These are phyloP conservation scores for Papiliotrema flavescens DNA, from an alignment of 1,284 basidiomycete genomes.

Conservation along the genomic window DNA sequence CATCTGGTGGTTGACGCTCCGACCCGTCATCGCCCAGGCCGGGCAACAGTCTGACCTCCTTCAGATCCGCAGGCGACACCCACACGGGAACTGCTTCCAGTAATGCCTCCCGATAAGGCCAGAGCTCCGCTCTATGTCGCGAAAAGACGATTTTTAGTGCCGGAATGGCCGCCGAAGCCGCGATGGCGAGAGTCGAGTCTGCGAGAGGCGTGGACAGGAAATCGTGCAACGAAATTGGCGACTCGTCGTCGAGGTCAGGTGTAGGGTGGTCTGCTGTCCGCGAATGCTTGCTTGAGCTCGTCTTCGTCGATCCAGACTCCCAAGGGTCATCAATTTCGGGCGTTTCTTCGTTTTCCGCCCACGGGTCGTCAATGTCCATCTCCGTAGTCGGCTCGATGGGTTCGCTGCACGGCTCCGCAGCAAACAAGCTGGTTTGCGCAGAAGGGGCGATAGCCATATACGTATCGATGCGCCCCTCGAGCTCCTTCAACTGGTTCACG, in stretches of 20 bases:
- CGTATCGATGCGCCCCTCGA: not conserved
- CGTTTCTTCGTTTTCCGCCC: conserved; percentile 51
- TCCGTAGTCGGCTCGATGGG: not conserved
- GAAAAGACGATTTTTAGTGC: conserved; percentile 60
- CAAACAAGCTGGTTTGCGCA: too few species aligned
- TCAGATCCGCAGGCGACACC: conserved; percentile 55
- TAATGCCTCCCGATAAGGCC: conserved; percentile 66
- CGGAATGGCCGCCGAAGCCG: conserved; percentile 59
- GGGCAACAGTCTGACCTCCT: conserved; percentile 64
- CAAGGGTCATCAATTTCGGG: conserved; percentile 28
- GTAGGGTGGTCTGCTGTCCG: not conserved
- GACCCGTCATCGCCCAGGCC: conserved; percentile 52
- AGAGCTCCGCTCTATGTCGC: conserved; percentile 59
- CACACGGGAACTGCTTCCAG: conserved; percentile 71
- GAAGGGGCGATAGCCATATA: not conserved
- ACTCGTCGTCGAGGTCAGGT: conserved; percentile 14
- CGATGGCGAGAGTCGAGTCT: conserved; percentile 62
- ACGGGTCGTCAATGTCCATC: conserved; percentile 65
- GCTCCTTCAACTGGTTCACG: not conserved
- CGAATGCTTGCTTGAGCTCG: not conserved
- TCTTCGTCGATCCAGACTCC: conserved; percentile 25
- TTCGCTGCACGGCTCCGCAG: not conserved
- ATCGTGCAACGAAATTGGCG: conserved; percentile 57
- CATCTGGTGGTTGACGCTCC: conserved; percentile 45
- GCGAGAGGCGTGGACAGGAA: conserved; percentile 64